Evolutionary conservation across 169 alveolate species (phyloP), one percentile per base, ranked within the genome.

Genomic region (Cryptosporidium muris): DNA sequence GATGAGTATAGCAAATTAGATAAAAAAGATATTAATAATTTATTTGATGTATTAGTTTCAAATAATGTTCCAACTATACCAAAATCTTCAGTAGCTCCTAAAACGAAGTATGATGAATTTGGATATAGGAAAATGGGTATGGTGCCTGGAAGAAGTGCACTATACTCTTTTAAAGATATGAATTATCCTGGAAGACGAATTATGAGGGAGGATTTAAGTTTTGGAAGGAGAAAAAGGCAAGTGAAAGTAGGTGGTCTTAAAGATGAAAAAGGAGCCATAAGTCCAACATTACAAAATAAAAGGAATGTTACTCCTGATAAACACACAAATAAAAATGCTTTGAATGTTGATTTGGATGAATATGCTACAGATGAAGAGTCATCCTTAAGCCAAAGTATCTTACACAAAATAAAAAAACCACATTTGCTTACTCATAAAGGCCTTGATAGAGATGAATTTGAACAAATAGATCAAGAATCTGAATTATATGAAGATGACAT

Each of bases 381-480:
- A 25, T 25, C 25, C 25, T 0, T 12, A 1, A 54, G 48, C 9
- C 85, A 74, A 74, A 74, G 45, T 43, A 37, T 56, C 52, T 43
- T 74, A 25, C 47, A 58, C 12, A 74, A 56, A 64, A 56, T 74
- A 25, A 54, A 34, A 74, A 16, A 54, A 12, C 45, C 85, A 9
- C 85, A 74, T 6, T 58, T 36, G 12, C 37, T 68, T 45, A 54
- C 25, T 25, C 25, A 25, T 25, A 25, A 25, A 25, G 25, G 0
- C 0, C 25, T 25, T 25, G 25, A 25, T 25, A 25, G 25, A 25
- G 0, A 25, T 25, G 52, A 68, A 68, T 36, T n/a, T 58, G 66
- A 64, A 49, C 4, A 25, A 54, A 54, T 58, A 34, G 3, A 56
- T 49, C 62, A 74, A 4, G 85, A 74, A 4, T 47, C 47, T 56